phyloP scores from a whole-genome alignment of 2,329 filamentous ascomycete genomes.

The Fusarium chaquense region DNA sequence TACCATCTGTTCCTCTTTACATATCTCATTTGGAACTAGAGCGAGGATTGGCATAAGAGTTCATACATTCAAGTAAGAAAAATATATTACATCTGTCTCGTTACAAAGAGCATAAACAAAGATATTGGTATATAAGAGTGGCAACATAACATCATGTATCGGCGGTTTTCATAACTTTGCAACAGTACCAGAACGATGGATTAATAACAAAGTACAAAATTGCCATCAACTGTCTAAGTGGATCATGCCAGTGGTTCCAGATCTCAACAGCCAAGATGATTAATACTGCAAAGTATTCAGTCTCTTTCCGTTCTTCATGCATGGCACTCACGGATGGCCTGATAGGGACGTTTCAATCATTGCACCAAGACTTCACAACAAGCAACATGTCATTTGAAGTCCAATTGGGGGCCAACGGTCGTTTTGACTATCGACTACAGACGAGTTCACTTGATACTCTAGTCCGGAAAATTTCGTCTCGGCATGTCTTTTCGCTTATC shows the following conservation, averaged over 20 bases:
- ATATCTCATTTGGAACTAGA: not conserved
- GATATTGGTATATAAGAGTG: not conserved
- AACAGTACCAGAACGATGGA: not conserved
- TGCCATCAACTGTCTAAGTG: not conserved
- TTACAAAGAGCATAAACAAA: not conserved
- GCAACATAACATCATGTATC: not conserved
- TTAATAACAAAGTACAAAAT: not conserved
- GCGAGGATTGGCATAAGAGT: not conserved
- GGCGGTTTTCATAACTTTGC: not conserved
- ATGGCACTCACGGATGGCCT: not conserved
- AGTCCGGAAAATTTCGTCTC: constrained; percentile 41
- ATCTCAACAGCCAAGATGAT: not conserved
- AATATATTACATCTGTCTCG: not conserved
- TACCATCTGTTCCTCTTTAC: not conserved
- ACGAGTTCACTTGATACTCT: constrained; percentile 54
- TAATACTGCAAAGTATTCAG: not conserved
- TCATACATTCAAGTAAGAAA: not conserved
- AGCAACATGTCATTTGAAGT: not conserved
- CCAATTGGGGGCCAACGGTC: constrained; percentile 30
- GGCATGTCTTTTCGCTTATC: constrained; percentile 41
- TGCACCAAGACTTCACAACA: constrained; percentile 11
- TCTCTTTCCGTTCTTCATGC: too few relatives aligned
- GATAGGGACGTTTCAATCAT: not conserved
- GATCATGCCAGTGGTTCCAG: not conserved
- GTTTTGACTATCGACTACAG: constrained; percentile 36